A percentile compares a stretch with the other conserved stretches of the same genome.
phyloP scores from a whole-genome alignment of 2,329 filamentous ascomycete genomes.

The Colletotrichum gloeosporioides region DNA sequence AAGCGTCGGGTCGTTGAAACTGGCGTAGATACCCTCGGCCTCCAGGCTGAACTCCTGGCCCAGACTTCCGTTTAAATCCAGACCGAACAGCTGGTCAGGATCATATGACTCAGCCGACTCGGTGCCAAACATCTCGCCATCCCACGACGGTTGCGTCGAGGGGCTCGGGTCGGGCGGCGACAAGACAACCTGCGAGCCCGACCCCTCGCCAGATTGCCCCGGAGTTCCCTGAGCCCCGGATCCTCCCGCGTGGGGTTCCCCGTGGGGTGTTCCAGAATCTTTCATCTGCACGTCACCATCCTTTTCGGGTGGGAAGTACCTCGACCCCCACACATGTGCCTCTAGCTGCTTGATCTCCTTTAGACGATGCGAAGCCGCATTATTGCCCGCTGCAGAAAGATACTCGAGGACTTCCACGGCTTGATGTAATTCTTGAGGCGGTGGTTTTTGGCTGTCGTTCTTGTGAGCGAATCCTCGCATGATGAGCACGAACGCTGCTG shows the following conservation, averaged over 20 bases:
- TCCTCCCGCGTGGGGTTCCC: background rate
- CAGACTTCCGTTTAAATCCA: constrained; percentile 24
- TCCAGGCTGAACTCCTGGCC: constrained; percentile 27
- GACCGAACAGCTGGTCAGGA: constrained; percentile 16
- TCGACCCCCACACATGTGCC: constrained; percentile 28
- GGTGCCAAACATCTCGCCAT: constrained; percentile 17
- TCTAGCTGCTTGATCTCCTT: constrained; percentile 31
- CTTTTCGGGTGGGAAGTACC: constrained; percentile 19
- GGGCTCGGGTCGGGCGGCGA: constrained; percentile 12
- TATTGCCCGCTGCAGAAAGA: constrained; percentile 28
- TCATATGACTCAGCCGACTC: constrained; percentile 4
- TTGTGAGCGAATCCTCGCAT: constrained; percentile 32
- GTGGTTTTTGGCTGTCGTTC: constrained; percentile 23
- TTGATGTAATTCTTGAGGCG: constrained; percentile 27
- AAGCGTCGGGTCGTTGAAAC: constrained; percentile 32
- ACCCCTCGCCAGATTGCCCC: background rate
- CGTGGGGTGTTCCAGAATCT: constrained; percentile 23
- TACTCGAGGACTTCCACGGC: constrained; percentile 28
- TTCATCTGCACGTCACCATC: constrained; percentile 15
- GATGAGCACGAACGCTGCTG: constrained; percentile 30
- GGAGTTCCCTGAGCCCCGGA: background rate
- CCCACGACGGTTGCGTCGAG: constrained; percentile 12
- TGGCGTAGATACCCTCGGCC: constrained; percentile 31
- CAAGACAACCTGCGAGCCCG: background rate
- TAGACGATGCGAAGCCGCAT: constrained; percentile 27